Evolutionary conservation across 1,284 basidiomycete genomes (phyloP).

Genomic region (Trichosporon ovoides): DNA sequence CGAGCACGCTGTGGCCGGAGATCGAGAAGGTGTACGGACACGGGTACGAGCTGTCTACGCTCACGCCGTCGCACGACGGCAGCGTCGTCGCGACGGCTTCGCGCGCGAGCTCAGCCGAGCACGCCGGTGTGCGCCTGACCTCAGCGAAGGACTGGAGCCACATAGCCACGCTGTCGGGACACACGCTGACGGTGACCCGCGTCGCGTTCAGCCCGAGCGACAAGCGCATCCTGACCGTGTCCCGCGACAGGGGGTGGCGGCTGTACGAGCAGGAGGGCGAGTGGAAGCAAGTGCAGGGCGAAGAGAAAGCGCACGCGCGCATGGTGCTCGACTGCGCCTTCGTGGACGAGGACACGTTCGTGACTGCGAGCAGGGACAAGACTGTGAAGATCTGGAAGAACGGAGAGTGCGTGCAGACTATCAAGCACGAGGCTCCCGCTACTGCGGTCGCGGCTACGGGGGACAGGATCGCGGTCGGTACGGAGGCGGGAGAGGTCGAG

Average conservation of each 20-base stretch:
- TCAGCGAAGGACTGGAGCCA: constrained; percentile 66
- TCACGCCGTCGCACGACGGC: constrained; percentile 65
- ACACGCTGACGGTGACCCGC: constrained; percentile 81
- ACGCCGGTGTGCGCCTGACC: constrained; percentile 83
- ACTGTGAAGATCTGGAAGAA: constrained; percentile 56
- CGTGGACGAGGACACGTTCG: constrained; percentile 67
- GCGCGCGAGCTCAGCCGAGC: constrained; percentile 76
- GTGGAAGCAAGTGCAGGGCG: constrained; percentile 58
- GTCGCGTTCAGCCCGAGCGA: constrained; percentile 85
- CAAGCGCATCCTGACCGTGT: constrained; percentile 69
- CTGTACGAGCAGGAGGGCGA: constrained; percentile 57
- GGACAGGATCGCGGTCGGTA: constrained; percentile 46
- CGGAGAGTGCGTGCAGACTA: constrained; percentile 16
- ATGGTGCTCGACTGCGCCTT: constrained; percentile 96
- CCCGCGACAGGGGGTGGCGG: constrained; percentile 88
- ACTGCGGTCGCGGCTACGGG: constrained; percentile 41
- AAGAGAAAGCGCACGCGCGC: constrained; percentile 78
- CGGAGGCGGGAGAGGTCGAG: constrained; percentile 45
- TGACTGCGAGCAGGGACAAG: constrained; percentile 91
- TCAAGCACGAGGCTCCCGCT: constrained; percentile 45
- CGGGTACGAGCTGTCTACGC: constrained; percentile 85
- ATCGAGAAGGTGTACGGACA: constrained; percentile 96
- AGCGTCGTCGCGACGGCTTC: constrained; percentile 84
- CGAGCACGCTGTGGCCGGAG: constrained; percentile 92
- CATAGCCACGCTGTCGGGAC: constrained; percentile 59